A percentile compares a stretch with the other conserved stretches of the same genome.
Conservation (phyloP, 225 moss, liverwort and hornwort species). For the Rhytidiadelphus loreus region DNA sequence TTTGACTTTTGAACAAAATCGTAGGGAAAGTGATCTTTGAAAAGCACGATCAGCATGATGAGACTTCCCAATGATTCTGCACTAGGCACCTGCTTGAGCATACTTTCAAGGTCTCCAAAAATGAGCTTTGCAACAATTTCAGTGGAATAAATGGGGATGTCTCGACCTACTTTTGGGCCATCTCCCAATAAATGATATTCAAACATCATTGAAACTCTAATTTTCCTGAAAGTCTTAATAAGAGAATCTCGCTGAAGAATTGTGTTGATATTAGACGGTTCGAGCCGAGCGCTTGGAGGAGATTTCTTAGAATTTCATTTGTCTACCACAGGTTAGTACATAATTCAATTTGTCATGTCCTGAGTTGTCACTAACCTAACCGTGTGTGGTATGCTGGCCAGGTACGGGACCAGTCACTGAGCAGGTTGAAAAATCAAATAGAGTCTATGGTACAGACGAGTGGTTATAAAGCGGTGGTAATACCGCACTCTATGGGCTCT, state of each 20-base stretch:
- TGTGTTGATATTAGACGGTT: not conserved
- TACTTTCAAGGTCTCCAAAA: not conserved
- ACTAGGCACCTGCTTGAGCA: not conserved
- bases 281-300: not conserved
- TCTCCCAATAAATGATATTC: not conserved
- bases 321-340: not conserved
- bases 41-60: not conserved
- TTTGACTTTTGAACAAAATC: not conserved
- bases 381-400: slow-evolving; percentile 10
- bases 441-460: slow-evolving; percentile 72
- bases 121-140: not conserved
- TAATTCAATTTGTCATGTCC: not conserved
- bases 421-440: slow-evolving; percentile 61
- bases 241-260: not conserved
- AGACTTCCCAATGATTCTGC: not conserved
- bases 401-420: slow-evolving; percentile 67
- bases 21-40: not conserved
- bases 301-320: not conserved
- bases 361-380: not conserved
- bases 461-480: slow-evolving; percentile 68
- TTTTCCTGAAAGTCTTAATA: not conserved
- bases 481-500: slow-evolving; percentile 97
- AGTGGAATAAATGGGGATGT: not conserved
- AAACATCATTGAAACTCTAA: not conserved
- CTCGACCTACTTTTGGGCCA: not conserved